These are phyloP conservation scores for Cutaneotrichosporon sp. DNA, from an alignment of 1,284 basidiomycete species.

Conservation along the genomic window DNA sequence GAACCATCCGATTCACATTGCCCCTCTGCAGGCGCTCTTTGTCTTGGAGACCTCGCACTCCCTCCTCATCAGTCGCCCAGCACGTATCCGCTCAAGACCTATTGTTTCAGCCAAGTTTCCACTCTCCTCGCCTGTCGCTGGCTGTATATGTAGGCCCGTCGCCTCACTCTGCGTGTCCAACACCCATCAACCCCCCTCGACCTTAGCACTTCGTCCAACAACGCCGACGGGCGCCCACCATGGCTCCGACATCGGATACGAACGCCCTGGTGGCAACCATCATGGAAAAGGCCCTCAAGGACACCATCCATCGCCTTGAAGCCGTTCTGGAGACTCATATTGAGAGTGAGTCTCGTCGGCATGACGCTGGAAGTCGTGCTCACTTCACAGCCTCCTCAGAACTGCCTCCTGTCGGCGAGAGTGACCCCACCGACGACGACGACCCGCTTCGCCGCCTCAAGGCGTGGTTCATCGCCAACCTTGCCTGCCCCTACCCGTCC, in stretches of 20 bases:
- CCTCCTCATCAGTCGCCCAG: too few species aligned
- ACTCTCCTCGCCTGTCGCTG: too few species aligned
- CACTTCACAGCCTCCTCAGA: neutral
- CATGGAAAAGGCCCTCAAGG: neutral
- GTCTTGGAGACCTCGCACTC: too few species aligned
- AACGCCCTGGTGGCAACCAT: neutral
- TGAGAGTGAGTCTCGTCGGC: neutral
- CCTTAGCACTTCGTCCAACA: too few species aligned
- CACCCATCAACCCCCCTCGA: too few species aligned
- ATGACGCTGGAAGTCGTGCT: neutral
- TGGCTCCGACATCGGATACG: neutral
- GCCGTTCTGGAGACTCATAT: neutral
- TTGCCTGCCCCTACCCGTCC: neutral
- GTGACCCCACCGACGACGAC: neutral
- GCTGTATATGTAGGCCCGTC: too few species aligned
- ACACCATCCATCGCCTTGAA: neutral
- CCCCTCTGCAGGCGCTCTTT: too few species aligned
- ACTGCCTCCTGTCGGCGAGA: neutral
- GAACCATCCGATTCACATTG: too few species aligned
- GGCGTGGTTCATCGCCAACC: constrained; percentile 2
- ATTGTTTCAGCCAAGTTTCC: too few species aligned
- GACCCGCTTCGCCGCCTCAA: neutral
- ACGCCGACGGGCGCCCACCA: too few species aligned
- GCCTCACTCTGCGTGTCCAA: too few species aligned
- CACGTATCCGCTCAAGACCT: too few species aligned